phyloP scores from a whole-genome alignment of 352 stramenopile species.

The Blastocystis sp. region DNA sequence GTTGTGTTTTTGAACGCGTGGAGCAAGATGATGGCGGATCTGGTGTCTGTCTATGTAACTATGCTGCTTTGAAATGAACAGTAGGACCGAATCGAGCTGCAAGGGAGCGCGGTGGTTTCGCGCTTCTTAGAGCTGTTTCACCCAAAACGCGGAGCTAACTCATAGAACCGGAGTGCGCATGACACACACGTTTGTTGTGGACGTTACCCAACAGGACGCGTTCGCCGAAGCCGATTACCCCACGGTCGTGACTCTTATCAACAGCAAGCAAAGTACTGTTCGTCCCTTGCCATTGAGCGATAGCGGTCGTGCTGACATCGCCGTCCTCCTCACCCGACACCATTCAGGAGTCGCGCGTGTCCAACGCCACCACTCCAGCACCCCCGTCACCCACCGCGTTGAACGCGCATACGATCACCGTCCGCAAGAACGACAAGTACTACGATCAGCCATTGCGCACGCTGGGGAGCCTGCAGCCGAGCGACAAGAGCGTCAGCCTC shows the following conservation, averaged over 20 bases:
- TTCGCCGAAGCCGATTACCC: not conserved
- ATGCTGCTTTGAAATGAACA: not conserved
- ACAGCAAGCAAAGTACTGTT: not conserved
- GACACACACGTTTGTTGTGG: constrained; percentile 2
- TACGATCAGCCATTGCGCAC: not conserved
- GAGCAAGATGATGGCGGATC: not conserved
- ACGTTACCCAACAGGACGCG: not conserved
- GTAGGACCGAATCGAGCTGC: constrained; percentile 22
- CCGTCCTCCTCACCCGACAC: not conserved
- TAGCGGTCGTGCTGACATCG: constrained; percentile 7
- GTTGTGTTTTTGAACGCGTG: constrained; percentile 46
- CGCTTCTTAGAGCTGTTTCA: constrained; percentile 11
- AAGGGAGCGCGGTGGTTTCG: not conserved
- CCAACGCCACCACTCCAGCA: not conserved
- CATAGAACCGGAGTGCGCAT: constrained; percentile 3
- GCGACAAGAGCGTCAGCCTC: constrained; percentile 4
- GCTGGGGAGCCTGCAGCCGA: not conserved
- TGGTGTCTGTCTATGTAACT: not conserved
- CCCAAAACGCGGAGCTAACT: not conserved
- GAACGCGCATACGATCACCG: not conserved
- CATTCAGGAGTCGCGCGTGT: not conserved
- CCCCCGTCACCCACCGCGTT: not conserved
- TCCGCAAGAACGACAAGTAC: constrained; percentile 42
- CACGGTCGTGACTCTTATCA: constrained; percentile 8
- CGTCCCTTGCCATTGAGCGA: not conserved